Conservation (phyloP, 2,329 filamentous ascomycete species). For the Tolypocladium capitatum region DNA sequence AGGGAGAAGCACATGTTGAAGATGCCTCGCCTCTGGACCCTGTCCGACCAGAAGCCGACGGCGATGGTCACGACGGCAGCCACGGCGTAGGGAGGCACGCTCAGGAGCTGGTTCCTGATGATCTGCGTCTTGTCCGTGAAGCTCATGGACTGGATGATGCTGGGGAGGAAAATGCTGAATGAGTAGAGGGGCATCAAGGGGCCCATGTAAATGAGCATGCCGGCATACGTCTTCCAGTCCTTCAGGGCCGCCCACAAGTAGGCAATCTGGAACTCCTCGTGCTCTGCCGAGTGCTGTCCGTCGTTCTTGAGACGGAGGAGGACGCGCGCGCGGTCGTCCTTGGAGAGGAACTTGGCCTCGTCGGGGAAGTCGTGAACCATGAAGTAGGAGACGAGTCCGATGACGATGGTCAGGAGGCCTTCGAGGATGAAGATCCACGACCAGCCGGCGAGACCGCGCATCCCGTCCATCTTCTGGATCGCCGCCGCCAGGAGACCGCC, state of each 20-base stretch:
- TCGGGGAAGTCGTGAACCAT: slow-evolving; percentile 75
- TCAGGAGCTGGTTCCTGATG: slow-evolving; percentile 30
- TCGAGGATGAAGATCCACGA: slow-evolving; percentile 58
- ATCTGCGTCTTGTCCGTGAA: slow-evolving; percentile 21
- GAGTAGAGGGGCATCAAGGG: slow-evolving; percentile 59
- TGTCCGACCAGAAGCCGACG: slow-evolving; percentile 59
- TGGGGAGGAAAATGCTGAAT: slow-evolving; percentile 67
- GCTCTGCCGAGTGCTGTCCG: slow-evolving; percentile 59
- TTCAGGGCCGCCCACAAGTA: slow-evolving; percentile 61
- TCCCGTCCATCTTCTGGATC: slow-evolving; percentile 56
- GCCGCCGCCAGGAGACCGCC: slow-evolving; percentile 61
- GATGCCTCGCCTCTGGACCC: slow-evolving; percentile 56
- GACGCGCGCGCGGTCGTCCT: slow-evolving; percentile 57
- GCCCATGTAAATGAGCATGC: slow-evolving; percentile 68
- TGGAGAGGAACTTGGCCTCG: slow-evolving; percentile 57
- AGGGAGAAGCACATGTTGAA: slow-evolving; percentile 65
- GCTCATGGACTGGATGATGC: slow-evolving; percentile 50
- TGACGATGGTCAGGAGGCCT: slow-evolving; percentile 55
- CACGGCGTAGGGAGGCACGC: slow-evolving; percentile 28
- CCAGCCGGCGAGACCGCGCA: slow-evolving; percentile 44
- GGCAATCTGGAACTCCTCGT: slow-evolving; percentile 60
- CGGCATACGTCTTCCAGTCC: slow-evolving; percentile 76
- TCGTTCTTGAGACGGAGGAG: slow-evolving; percentile 57
- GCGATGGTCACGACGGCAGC: slow-evolving; percentile 23
- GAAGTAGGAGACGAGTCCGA: slow-evolving; percentile 59